Evolutionary conservation across 257 asterid genomes (phyloP).

Genomic region (Solanum rostratum): DNA sequence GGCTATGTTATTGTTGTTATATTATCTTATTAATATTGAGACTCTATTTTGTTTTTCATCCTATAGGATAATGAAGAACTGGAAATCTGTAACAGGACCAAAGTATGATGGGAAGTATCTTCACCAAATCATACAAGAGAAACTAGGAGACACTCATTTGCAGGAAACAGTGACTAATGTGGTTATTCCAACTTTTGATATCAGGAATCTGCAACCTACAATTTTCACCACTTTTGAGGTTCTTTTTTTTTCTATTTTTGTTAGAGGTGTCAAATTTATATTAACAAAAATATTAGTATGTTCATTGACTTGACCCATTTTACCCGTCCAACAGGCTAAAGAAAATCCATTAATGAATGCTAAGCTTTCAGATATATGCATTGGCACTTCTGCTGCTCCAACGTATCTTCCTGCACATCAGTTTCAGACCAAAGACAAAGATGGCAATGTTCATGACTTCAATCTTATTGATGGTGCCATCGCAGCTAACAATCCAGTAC

Average conservation of each 20-base stretch:
- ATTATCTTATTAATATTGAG: background rate
- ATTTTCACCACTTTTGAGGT: constrained; percentile 50
- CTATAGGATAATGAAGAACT: background rate
- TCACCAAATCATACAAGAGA: constrained; percentile 19
- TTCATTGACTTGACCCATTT: background rate
- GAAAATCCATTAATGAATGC: constrained; percentile 31
- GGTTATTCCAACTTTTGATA: constrained; percentile 62
- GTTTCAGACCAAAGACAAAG: constrained; percentile 12
- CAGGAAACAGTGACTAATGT: constrained; percentile 49
- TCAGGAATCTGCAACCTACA: constrained; percentile 49
- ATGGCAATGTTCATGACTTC: constrained; percentile 21
- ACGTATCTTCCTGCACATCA: constrained; percentile 48
- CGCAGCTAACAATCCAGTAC: constrained; percentile 66
- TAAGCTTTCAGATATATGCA: constrained; percentile 46
- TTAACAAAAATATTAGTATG: background rate
- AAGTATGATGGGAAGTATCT: constrained; percentile 46
- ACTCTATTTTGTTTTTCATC: background rate
- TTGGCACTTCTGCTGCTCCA: constrained; percentile 60
- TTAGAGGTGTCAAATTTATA: background rate
- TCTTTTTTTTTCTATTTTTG: background rate
- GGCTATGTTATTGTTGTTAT: too few species aligned
- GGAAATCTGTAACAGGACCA: constrained; percentile 36
- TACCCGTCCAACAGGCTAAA: constrained; percentile 15
- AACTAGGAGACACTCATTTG: constrained; percentile 21
- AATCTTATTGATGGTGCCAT: constrained; percentile 57